phyloP scores from a whole-genome alignment of 768 basidiomycete genomes.

The Boletus fagicola region DNA sequence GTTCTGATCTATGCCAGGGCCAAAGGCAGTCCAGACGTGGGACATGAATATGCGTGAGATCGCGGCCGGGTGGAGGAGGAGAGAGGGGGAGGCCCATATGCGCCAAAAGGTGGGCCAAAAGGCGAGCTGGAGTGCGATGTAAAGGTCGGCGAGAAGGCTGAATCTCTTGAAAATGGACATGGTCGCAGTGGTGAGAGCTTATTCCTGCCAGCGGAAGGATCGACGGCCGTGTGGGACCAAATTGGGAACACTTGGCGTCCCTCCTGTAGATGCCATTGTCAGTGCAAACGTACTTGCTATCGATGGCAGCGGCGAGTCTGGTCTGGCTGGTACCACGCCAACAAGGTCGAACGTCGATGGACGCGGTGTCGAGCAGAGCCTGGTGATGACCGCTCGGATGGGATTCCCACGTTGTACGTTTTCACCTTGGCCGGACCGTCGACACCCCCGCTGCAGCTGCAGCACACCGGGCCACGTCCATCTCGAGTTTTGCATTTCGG shows the following conservation, averaged over 20 bases:
- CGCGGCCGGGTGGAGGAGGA: conserved; percentile 44
- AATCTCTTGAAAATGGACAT: conserved; percentile 28
- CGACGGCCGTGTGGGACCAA: not conserved
- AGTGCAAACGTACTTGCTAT: no score
- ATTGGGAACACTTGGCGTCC: not conserved
- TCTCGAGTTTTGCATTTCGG: no score
- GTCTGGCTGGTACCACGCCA: no score
- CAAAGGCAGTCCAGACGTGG: conserved; percentile 54
- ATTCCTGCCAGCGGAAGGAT: not conserved
- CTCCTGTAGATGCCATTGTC: not conserved
- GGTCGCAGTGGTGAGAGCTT: conserved; percentile 5
- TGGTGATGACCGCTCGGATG: no score
- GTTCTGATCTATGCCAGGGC: conserved; percentile 44
- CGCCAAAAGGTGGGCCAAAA: conserved; percentile 47
- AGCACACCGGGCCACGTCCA: no score
- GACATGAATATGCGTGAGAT: conserved; percentile 59
- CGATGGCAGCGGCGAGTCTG: no score
- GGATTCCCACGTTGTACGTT: not conserved
- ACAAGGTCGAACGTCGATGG: no score
- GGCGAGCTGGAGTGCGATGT: conserved; percentile 36
- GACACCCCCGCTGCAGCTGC: no score
- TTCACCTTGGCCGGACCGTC: no score
- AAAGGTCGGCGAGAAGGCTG: conserved; percentile 43
- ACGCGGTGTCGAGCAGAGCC: no score
- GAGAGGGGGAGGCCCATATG: conserved; percentile 39